phyloP scores from a whole-genome alignment of 2,329 filamentous ascomycete species.

The Sporothrix mexicana region DNA sequence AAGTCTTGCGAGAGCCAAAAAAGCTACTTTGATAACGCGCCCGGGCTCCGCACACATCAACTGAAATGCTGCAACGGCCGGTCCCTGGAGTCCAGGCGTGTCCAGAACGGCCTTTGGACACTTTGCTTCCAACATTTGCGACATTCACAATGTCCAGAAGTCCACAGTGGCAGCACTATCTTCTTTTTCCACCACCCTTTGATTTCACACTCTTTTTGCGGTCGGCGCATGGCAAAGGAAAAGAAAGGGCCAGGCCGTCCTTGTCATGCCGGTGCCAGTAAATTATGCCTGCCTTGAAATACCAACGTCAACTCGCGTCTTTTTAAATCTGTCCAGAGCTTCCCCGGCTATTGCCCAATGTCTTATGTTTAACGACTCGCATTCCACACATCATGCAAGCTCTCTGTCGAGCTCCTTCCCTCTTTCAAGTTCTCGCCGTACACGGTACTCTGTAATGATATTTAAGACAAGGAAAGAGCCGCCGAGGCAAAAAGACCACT shows the following conservation, averaged over 20 bases:
- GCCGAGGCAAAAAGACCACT: neutral
- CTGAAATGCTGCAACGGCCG: conserved; percentile 13
- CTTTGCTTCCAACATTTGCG: neutral
- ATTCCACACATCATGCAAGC: conserved; percentile 17
- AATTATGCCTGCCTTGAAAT: neutral
- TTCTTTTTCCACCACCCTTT: neutral
- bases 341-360: neutral
- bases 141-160: neutral
- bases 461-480: neutral
- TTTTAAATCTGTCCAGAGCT: neutral
- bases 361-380: neutral
- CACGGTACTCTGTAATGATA: neutral
- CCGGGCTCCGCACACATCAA: neutral
- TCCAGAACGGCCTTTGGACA: neutral
- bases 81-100: conserved; percentile 5
- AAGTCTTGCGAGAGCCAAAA: neutral
- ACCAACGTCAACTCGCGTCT: neutral
- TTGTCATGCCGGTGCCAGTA: neutral
- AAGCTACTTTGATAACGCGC: neutral
- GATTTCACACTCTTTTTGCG: neutral
- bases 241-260: neutral
- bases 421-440: neutral
- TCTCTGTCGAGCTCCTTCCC: neutral
- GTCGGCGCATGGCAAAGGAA: neutral
- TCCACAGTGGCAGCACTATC: neutral